phyloP scores from a whole-genome alignment of 2,329 filamentous ascomycete species.

The Diaporthe velutina region DNA sequence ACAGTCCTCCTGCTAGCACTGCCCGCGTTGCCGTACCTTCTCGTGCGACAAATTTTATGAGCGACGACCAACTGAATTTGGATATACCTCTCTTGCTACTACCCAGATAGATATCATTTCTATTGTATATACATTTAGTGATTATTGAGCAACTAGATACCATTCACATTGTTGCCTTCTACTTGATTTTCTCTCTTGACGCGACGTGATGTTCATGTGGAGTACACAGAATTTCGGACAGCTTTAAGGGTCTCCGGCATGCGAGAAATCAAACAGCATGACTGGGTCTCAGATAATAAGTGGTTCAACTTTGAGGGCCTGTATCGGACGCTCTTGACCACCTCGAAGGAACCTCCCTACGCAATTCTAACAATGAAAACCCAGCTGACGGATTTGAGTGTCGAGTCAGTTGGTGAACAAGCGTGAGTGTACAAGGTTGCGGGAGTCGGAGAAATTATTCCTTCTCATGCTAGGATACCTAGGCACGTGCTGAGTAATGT shows the following conservation, averaged over 20 bases:
- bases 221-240: background rate
- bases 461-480: background rate
- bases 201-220: background rate
- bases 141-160: conserved; percentile 21
- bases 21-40: conserved; percentile 27
- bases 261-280: too few relatives aligned
- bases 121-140: conserved; percentile 27
- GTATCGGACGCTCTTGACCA: background rate
- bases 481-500: too few relatives aligned
- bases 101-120: conserved; percentile 26
- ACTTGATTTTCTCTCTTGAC: background rate
- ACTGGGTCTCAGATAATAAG: background rate
- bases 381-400: background rate
- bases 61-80: conserved; percentile 29
- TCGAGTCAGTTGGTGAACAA: background rate
- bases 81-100: conserved; percentile 18
- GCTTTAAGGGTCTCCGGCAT: background rate
- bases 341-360: background rate
- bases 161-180: conserved; percentile 1
- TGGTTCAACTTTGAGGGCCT: background rate
- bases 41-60: conserved; percentile 37
- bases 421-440: background rate
- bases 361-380: too few relatives aligned
- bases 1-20: conserved; percentile 5
- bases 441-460: background rate